phyloP scores from a whole-genome alignment of 345 rosid genomes.

The Sapria himalayana region DNA sequence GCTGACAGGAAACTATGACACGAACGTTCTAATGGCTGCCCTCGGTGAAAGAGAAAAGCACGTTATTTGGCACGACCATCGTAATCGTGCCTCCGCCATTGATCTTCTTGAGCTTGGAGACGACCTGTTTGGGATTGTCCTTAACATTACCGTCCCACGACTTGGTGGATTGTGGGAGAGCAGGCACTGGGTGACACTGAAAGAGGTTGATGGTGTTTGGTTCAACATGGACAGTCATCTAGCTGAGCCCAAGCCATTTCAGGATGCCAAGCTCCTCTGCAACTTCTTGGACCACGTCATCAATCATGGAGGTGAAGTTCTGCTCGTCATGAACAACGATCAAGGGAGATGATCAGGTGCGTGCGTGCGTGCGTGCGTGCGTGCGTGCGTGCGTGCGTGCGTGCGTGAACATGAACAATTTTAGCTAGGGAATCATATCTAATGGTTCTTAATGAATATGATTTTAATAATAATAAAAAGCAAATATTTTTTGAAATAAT shows the following conservation, averaged over 20 bases:
- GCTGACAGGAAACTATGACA: slow-evolving; percentile 67
- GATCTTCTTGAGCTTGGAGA: slow-evolving; percentile 23
- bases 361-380: too few relatives aligned
- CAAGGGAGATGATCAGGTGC: too few relatives aligned
- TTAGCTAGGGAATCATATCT: too few relatives aligned
- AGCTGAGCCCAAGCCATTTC: slow-evolving; percentile 19
- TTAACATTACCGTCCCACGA: slow-evolving; percentile 47
- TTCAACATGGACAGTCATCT: slow-evolving; percentile 87
- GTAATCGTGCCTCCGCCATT: slow-evolving; percentile 35
- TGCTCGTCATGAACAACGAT: slow-evolving; percentile 37
- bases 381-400: too few relatives aligned
- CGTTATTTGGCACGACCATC: slow-evolving; percentile 64
- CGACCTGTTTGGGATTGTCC: slow-evolving; percentile 43
- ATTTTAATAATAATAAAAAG: too few relatives aligned
- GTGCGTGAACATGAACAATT: too few relatives aligned
- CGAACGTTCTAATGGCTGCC: slow-evolving; percentile 59
- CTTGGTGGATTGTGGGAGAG: slow-evolving; percentile 67
- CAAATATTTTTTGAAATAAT: too few relatives aligned
- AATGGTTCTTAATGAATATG: too few relatives aligned
- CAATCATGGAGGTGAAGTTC: slow-evolving; percentile 36
- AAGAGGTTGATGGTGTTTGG: slow-evolving; percentile 59
- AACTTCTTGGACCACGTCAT: slow-evolving; percentile 37
- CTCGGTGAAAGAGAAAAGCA: slow-evolving; percentile 43
- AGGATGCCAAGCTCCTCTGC: slow-evolving; percentile 22
- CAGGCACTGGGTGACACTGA: slow-evolving; percentile 75